Percentiles rank a stretch among this genome's conserved stretches.
phyloP scores from a whole-genome alignment of 179 eudicot species.

The Nepenthes alata region DNA sequence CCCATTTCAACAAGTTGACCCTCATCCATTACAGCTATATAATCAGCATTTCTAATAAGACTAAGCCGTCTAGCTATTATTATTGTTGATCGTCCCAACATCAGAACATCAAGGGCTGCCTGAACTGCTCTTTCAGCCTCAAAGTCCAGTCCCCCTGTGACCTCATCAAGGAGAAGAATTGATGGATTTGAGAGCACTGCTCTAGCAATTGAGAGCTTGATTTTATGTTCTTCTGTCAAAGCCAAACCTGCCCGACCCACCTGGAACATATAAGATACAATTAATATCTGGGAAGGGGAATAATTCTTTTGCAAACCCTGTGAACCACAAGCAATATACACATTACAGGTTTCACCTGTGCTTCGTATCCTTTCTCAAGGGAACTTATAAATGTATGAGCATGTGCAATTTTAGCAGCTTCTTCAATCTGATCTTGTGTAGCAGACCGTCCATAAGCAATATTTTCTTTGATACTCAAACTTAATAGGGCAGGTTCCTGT shows the following conservation, averaged over 20 bases:
- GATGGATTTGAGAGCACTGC: constrained; percentile 93
- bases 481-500: constrained; percentile 93
- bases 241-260: constrained; percentile 83
- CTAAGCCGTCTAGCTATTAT: constrained; percentile 92
- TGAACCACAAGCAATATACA: constrained; percentile 4
- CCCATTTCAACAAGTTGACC: constrained; percentile 99
- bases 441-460: constrained; percentile 91
- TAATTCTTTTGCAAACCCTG: background rate
- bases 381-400: constrained; percentile 94
- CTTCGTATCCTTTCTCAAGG: constrained; percentile 79
- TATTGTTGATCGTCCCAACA: constrained; percentile 93
- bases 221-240: constrained; percentile 91
- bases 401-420: constrained; percentile 96
- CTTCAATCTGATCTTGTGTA: constrained; percentile 79
- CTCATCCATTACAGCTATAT: constrained; percentile 98
- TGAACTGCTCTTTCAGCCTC: constrained; percentile 96
- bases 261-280: constrained; percentile 23
- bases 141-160: constrained; percentile 99
- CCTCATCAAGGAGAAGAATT: constrained; percentile 96
- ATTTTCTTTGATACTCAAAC: constrained; percentile 86
- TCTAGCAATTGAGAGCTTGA: constrained; percentile 90
- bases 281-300: constrained; percentile 7
- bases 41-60: constrained; percentile 88
- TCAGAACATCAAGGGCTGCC: constrained; percentile 83
- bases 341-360: constrained; percentile 50